Percentiles rank a stretch among this genome's conserved stretches.
Conservation (phyloP, 176 grass and related monocot species). For the Triticum monococcum region DNA sequence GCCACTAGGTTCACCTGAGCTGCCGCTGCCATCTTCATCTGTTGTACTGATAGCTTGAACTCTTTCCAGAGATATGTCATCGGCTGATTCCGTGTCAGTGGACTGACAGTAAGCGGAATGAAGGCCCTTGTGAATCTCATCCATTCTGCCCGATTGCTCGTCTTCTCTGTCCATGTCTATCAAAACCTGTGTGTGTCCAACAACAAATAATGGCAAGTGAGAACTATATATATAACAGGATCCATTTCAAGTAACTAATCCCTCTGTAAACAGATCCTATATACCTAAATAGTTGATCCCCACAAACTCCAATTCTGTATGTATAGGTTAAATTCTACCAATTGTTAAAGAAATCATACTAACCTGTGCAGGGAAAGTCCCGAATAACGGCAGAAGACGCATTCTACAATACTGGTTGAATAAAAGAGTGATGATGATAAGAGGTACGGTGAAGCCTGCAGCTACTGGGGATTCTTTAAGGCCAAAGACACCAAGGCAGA, state of each 20-base stretch:
- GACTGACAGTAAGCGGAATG: conserved; percentile 62
- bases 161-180: conserved; percentile 87
- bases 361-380: conserved; percentile 79
- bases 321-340: background rate
- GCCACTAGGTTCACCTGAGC: conserved; percentile 30
- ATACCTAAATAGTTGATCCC: too few species aligned
- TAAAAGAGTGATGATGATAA: conserved; percentile 77
- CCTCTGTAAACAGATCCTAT: too few species aligned
- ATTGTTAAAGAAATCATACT: background rate
- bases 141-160: conserved; percentile 52
- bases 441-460: conserved; percentile 73
- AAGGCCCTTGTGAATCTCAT: conserved; percentile 54
- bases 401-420: conserved; percentile 87
- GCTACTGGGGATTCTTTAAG: conserved; percentile 81
- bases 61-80: conserved; percentile 36
- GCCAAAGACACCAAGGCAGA: conserved; percentile 82
- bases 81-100: background rate
- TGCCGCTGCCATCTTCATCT: conserved; percentile 23
- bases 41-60: background rate
- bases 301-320: background rate
- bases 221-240: background rate
- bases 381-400: conserved; percentile 75
- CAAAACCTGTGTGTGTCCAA: conserved; percentile 44
- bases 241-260: background rate
- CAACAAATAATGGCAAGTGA: background rate